Evolutionary conservation across 2,329 filamentous ascomycete species (phyloP), one percentile per base, ranked within the genome.

Genomic region (Stagonosporopsis cucurbitacearum): DNA sequence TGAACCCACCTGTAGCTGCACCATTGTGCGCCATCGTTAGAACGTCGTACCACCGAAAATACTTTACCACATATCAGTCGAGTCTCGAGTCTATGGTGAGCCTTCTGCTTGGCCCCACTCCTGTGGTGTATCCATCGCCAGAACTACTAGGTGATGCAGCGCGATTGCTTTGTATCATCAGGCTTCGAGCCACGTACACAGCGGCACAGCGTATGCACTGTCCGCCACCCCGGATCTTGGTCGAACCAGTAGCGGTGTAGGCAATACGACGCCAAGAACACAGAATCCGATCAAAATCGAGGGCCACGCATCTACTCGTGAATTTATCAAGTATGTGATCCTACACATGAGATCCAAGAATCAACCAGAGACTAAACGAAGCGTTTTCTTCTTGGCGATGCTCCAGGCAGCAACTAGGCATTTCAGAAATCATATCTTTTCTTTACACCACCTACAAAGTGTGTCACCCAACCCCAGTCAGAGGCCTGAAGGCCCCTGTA

Each of bases 161-260:
- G 28, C 41, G 30, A 25, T 25, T 36, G 22, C 17, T 17, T 47
- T 19, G 26, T 15, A 36, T 26, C 15, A 30, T n/a, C 22, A 42
- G 23, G 42, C 42, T 11, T 32, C 26, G 28, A 35, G 3, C 42
- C 46, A 41, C 23, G 9, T 25, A 26, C 30, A 19, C 39, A 41
- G 25, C 9, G 3, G 13, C 40, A 33, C 35, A n/a, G 35, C 4
- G 40, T 36, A 33, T 13, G 22, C 28, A 42, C 15, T 20, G 15
- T 39, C 53, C 53, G 43, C n/a, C 36, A 39, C 25, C 53, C 53
- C 32, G 47, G 53, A 43, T 39, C 47, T 12, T 40, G 53, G 47
- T 51, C 23, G 23, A 36, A 37, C 36, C 6, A n/a, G 19, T 39
- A 32, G 25, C 6, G n/a, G 17, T 33, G 6, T 15, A 22, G 20